Conservation (phyloP, 2,329 filamentous ascomycete species). For the Apiospora malaysiana region DNA sequence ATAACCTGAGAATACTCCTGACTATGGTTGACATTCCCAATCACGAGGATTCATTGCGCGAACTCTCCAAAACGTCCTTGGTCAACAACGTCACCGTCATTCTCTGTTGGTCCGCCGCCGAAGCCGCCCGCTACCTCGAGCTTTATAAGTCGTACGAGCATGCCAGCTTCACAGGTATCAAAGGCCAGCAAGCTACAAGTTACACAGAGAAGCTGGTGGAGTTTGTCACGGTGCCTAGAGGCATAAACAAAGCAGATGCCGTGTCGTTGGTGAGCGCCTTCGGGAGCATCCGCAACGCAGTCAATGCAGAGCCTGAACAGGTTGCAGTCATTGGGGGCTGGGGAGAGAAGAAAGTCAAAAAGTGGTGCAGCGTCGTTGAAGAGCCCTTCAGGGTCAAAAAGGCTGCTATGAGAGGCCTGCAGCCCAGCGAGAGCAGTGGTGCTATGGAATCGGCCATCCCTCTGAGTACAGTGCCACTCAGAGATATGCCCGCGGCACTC, state of each 20-base stretch:
- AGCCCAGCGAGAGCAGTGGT: slow-evolving; percentile 34
- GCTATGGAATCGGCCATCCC: slow-evolving; percentile 47
- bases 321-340: slow-evolving; percentile 85
- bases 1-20: slow-evolving; percentile 83
- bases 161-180: slow-evolving; percentile 79
- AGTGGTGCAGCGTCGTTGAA: slow-evolving; percentile 81
- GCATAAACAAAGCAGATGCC: slow-evolving; percentile 94
- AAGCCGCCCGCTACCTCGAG: slow-evolving; percentile 92
- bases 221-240: slow-evolving; percentile 88
- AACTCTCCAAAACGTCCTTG: slow-evolving; percentile 89
- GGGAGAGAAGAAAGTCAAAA: slow-evolving; percentile 93
- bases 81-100: slow-evolving; percentile 93
- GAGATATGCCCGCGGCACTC: slow-evolving; percentile 44
- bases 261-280: slow-evolving; percentile 90
- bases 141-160: slow-evolving; percentile 95
- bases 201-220: slow-evolving; percentile 90
- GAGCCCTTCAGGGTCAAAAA: slow-evolving; percentile 84
- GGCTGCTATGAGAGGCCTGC: slow-evolving; percentile 58
- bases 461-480: slow-evolving; percentile 46
- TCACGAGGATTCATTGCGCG: slow-evolving; percentile 87
- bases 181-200: slow-evolving; percentile 79
- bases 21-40: slow-evolving; percentile 95
- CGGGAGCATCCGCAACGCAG: slow-evolving; percentile 82
- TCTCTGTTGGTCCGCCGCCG: slow-evolving; percentile 91
- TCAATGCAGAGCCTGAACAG: slow-evolving; percentile 89